Conservation (phyloP, 139 green algal species). For the Bryopsis sp. region DNA sequence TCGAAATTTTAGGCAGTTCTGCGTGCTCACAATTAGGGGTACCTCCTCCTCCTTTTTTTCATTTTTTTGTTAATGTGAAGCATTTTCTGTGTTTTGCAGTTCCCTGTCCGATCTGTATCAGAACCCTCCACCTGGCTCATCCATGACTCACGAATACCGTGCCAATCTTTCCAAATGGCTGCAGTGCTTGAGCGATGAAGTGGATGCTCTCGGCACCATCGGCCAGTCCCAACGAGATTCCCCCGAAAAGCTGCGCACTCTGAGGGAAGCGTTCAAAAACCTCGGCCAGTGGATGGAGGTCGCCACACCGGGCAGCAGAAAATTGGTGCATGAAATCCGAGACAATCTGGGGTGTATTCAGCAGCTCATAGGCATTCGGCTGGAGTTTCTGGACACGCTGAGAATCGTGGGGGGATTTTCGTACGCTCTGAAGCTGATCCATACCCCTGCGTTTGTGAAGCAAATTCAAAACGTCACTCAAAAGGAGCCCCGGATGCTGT, state of each 20-base stretch:
- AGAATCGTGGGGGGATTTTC: slow-evolving; percentile 7
- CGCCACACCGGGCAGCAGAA: not conserved
- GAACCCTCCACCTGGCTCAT: not conserved
- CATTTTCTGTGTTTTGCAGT: too few species aligned
- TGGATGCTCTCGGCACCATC: slow-evolving; percentile 1
- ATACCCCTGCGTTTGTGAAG: not conserved
- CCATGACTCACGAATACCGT: not conserved
- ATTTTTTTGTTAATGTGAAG: too few species aligned
- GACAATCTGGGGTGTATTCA: not conserved
- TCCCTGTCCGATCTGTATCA: too few species aligned
- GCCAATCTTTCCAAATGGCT: slow-evolving; percentile 9
- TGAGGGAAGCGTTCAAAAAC: not conserved
- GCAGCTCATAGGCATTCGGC: not conserved
- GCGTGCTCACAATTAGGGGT: too few species aligned
- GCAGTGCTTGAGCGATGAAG: not conserved
- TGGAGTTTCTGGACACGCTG: slow-evolving; percentile 8
- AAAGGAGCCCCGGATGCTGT: not conserved
- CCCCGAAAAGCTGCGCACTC: slow-evolving; percentile 2
- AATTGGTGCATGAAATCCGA: slow-evolving; percentile 1
- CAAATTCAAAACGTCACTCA: not conserved
- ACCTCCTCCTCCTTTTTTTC: too few species aligned
- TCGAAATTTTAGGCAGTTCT: not conserved
- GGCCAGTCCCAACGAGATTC: not conserved
- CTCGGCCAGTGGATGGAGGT: not conserved
- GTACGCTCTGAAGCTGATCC: not conserved